Conservation (phyloP, 371 early-diverging fungal genomes). For the Rhizoclosmatium hyalinum region DNA sequence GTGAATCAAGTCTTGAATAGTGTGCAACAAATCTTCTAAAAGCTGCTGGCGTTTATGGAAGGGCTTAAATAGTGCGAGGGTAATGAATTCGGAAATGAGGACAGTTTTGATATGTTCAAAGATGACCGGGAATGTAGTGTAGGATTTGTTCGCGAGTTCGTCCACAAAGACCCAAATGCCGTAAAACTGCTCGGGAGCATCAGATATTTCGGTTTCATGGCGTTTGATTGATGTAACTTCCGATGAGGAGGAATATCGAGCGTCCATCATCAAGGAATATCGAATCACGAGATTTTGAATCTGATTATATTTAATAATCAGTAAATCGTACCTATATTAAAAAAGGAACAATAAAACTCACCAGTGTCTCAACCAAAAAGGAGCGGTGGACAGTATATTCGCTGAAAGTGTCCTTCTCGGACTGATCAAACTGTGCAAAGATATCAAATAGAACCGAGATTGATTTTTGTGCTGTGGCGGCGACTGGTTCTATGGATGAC, state of each 20-base stretch:
- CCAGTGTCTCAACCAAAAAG: slow-evolving; percentile 5
- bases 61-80: background rate
- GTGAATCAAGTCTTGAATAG: no score
- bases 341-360: background rate
- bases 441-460: background rate
- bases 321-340: background rate
- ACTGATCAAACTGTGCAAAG: background rate
- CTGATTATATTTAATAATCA: background rate
- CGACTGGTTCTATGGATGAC: background rate
- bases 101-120: background rate
- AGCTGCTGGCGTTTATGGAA: background rate
- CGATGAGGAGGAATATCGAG: background rate
- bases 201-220: background rate
- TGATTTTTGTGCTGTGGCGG: background rate
- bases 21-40: no score
- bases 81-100: background rate
- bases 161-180: slow-evolving; percentile 1
- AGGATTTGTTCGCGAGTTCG: background rate
- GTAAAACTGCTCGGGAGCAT: background rate
- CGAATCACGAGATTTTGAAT: slow-evolving; percentile 7
- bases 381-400: background rate
- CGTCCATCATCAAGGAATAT: background rate
- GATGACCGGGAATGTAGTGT: background rate
- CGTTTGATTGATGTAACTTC: background rate
- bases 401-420: background rate